Conservation (phyloP, 257 asterid species). For the Solanum tacnaense region DNA sequence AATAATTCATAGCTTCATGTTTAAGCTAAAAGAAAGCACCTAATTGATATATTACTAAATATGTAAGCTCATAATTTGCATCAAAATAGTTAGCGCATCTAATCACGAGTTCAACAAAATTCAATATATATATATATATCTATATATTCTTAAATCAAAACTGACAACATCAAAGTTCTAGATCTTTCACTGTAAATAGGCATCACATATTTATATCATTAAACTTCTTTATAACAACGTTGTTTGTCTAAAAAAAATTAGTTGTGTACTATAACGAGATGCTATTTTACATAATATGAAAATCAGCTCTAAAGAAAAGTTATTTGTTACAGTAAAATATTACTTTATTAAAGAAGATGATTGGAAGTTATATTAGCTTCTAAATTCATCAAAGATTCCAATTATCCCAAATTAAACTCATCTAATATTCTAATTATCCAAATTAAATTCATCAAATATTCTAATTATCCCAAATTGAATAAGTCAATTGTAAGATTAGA, state of each 20-base stretch:
- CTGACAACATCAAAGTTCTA: no score
- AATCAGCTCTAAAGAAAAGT: neutral
- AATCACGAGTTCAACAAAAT: neutral
- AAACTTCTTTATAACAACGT: neutral
- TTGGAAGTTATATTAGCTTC: neutral
- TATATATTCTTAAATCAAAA: neutral
- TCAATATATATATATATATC: neutral
- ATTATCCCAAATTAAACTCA: neutral
- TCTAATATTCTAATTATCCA: neutral
- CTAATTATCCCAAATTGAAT: neutral
- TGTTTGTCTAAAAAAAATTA: neutral
- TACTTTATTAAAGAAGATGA: neutral
- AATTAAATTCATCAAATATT: neutral
- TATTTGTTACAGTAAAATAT: neutral
- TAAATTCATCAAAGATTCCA: neutral
- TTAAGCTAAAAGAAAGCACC: neutral
- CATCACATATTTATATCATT: no score
- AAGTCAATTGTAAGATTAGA: neutral
- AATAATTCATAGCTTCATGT: neutral
- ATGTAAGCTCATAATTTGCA: neutral
- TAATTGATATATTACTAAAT: neutral
- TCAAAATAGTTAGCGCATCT: neutral
- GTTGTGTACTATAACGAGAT: neutral
- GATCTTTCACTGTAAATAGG: no score
- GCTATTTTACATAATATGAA: neutral